phyloP scores from a whole-genome alignment of 163 green algal species.

The Smithsoniella earleae region DNA sequence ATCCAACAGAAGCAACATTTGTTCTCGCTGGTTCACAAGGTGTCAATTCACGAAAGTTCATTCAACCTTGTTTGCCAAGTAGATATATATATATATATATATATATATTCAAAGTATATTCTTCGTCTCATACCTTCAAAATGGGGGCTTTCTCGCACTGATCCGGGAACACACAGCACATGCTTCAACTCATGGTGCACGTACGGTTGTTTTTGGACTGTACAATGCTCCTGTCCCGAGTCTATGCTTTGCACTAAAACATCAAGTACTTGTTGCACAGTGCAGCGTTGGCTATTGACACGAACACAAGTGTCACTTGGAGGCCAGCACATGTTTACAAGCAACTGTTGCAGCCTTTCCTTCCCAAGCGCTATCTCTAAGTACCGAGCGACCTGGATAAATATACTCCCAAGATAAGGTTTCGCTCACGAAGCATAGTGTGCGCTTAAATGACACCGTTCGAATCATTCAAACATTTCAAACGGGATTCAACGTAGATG shows the following conservation, averaged over 20 bases:
- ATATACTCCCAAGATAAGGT: too few relatives aligned
- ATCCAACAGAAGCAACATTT: neutral
- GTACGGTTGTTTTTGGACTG: neutral
- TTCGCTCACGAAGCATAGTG: too few relatives aligned
- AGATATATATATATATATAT: too few relatives aligned
- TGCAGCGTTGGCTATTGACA: slow-evolving; percentile 10
- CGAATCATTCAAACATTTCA: too few relatives aligned
- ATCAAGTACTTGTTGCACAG: neutral
- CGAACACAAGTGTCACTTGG: neutral
- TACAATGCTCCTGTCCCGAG: neutral
- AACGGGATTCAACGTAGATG: too few relatives aligned
- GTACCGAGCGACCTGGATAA: neutral
- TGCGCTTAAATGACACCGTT: too few relatives aligned
- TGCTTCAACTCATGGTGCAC: neutral
- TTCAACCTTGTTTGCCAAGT: too few relatives aligned
- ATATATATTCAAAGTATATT: too few relatives aligned
- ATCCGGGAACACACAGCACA: neutral
- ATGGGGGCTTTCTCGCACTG: neutral
- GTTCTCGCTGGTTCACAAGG: neutral
- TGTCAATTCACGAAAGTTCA: neutral
- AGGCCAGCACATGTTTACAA: slow-evolving; percentile 6
- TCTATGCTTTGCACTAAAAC: neutral
- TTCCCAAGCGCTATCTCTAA: slow-evolving; percentile 7
- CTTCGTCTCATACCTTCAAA: too few relatives aligned
- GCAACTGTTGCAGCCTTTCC: neutral